These are phyloP conservation scores for Pseudogymnoascus sp. DNA, from an alignment of 2,329 filamentous ascomycete species.

Conservation along the genomic window DNA sequence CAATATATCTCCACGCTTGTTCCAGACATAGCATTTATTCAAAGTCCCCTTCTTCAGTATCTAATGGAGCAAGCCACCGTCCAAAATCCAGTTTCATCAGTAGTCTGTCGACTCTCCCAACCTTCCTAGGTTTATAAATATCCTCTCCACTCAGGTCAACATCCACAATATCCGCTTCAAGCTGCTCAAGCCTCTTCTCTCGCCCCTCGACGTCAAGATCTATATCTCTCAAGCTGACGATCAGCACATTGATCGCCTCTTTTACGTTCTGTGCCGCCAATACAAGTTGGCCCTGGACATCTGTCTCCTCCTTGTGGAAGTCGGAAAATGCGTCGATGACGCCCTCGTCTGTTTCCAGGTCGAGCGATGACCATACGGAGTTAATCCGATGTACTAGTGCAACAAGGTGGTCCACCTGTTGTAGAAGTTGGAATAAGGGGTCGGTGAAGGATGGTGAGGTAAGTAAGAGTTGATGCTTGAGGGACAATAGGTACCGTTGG, in stretches of 20 bases:
- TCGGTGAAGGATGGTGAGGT: conserved; percentile 55
- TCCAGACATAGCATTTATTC: not conserved
- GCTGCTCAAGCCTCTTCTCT: conserved; percentile 4
- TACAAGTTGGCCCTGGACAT: conserved; percentile 56
- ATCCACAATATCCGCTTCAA: conserved; percentile 24
- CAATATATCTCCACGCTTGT: not conserved
- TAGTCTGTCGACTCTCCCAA: conserved; percentile 73
- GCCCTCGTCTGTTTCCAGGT: conserved; percentile 74
- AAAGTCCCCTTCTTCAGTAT: not conserved
- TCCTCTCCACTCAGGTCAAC: conserved; percentile 34
- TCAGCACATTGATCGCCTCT: conserved; percentile 52
- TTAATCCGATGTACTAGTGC: conserved; percentile 69
- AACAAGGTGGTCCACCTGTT: conserved; percentile 72
- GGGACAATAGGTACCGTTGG: conserved; percentile 60
- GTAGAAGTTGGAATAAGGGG: conserved; percentile 56
- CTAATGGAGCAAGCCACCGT: conserved; percentile 22
- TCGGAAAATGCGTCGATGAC: conserved; percentile 69
- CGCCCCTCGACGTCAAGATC: conserved; percentile 26
- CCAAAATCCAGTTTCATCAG: conserved; percentile 77
- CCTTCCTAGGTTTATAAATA: conserved; percentile 59
- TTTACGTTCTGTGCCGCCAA: conserved; percentile 58
- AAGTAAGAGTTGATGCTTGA: conserved; percentile 59
- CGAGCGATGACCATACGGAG: conserved; percentile 64
- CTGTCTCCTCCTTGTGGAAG: conserved; percentile 61
- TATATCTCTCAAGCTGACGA: conserved; percentile 48